Evolutionary conservation across 371 early-diverging fungal species (phyloP).

Genomic region (Fennellomyces sp.): DNA sequence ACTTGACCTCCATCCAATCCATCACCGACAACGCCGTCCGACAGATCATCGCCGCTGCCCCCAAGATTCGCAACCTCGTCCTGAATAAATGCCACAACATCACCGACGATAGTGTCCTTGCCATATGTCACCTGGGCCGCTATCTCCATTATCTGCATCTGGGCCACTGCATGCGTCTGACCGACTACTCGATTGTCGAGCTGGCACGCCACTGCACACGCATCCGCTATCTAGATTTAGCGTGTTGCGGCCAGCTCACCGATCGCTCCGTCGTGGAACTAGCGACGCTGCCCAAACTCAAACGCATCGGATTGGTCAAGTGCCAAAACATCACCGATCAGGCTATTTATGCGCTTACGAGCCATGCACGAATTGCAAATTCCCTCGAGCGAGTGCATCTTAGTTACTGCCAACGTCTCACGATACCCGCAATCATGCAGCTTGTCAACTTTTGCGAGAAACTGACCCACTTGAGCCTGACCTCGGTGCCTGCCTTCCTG

Average conservation of each 20-base stretch:
- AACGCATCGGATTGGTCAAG: constrained; percentile 66
- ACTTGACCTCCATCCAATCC: constrained; percentile 51
- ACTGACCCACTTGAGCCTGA: constrained; percentile 63
- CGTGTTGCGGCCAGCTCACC: constrained; percentile 58
- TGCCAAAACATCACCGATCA: constrained; percentile 64
- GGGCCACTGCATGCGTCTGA: constrained; percentile 61
- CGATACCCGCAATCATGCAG: constrained; percentile 52
- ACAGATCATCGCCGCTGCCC: constrained; percentile 53
- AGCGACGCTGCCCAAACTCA: constrained; percentile 58
- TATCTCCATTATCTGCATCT: constrained; percentile 66
- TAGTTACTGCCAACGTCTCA: constrained; percentile 58
- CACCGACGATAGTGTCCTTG: constrained; percentile 54
- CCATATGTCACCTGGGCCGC: constrained; percentile 54
- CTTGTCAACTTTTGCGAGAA: constrained; percentile 57
- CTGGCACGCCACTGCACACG: constrained; percentile 60
- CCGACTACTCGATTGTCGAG: constrained; percentile 53
- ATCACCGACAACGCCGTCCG: constrained; percentile 59
- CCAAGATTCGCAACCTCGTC: constrained; percentile 61
- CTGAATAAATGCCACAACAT: constrained; percentile 63
- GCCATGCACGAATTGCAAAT: constrained; percentile 47
- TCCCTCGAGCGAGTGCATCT: constrained; percentile 68
- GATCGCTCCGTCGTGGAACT: constrained; percentile 59
- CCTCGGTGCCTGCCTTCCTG: constrained; percentile 64
- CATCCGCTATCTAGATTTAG: constrained; percentile 67
- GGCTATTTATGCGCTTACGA: constrained; percentile 57